These are phyloP conservation scores for Smallanthus sonchifolius DNA, from an alignment of 129 eudicot species.

Conservation along the genomic window DNA sequence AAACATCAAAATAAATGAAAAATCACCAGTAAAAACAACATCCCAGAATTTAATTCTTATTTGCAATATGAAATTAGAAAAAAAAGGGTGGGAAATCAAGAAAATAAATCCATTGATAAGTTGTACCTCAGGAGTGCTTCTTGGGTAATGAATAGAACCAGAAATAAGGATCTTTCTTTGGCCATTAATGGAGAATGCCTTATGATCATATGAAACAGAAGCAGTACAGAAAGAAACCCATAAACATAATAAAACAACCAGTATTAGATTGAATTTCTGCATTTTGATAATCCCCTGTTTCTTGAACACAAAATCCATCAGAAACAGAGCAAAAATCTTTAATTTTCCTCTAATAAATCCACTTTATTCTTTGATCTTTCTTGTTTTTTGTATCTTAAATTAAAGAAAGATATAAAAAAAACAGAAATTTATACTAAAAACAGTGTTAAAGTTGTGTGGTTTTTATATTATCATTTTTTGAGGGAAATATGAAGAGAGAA, in stretches of 20 bases:
- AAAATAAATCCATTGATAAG: slow-evolving; percentile 33
- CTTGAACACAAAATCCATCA: slow-evolving; percentile 23
- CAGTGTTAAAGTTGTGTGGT: slow-evolving; percentile 3
- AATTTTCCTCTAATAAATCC: slow-evolving; percentile 6
- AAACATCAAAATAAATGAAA: slow-evolving; percentile 14
- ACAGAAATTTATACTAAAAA: slow-evolving; percentile 9
- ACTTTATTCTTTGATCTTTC: slow-evolving; percentile 23
- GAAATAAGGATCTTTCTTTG: slow-evolving; percentile 82
- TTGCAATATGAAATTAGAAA: not conserved
- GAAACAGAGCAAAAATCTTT: not conserved
- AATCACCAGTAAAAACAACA: not conserved
- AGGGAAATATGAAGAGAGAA: not conserved
- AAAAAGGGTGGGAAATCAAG: not conserved
- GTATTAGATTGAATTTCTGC: slow-evolving; percentile 19
- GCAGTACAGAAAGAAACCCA: slow-evolving; percentile 46
- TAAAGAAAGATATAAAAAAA: slow-evolving; percentile 15
- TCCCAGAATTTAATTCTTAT: not conserved
- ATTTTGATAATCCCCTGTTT: slow-evolving; percentile 24
- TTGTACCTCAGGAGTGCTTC: slow-evolving; percentile 98
- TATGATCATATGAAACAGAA: slow-evolving; percentile 82
- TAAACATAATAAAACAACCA: slow-evolving; percentile 42
- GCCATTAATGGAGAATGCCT: slow-evolving; percentile 81
- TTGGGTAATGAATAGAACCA: slow-evolving; percentile 99
- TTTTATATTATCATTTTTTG: not conserved
- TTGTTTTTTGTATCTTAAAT: slow-evolving; percentile 8